Conservation (phyloP, 2,329 filamentous ascomycete species). For the Leptodontidium sp. region DNA sequence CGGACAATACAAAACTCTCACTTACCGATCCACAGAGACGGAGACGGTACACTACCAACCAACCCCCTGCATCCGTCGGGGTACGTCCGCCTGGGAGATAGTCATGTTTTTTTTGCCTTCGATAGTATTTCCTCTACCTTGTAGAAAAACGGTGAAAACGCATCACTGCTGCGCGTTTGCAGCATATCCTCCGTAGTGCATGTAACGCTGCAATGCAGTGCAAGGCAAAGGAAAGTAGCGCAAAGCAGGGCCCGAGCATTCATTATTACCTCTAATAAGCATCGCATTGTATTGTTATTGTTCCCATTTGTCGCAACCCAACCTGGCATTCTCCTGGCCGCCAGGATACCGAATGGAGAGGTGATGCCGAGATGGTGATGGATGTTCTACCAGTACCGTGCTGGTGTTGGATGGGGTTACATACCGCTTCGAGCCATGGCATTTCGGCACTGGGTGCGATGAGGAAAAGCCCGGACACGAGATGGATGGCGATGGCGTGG, state of each 20-base stretch:
- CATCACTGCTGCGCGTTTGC: constrained; percentile 2
- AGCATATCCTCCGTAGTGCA: constrained; percentile 16
- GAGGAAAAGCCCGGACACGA: neutral
- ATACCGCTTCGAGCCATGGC: constrained; percentile 16
- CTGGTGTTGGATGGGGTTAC: neutral
- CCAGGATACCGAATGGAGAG: neutral
- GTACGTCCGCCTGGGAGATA: neutral
- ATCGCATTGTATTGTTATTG: neutral
- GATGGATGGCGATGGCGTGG: too few species aligned
- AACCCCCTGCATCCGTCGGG: neutral
- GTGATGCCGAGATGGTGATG: neutral
- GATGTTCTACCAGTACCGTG: too few species aligned
- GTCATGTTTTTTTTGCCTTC: neutral
- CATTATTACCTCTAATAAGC: too few species aligned
- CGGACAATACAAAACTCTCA: neutral
- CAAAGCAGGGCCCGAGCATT: too few species aligned
- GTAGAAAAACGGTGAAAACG: neutral
- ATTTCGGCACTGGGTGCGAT: neutral
- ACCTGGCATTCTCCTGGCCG: neutral
- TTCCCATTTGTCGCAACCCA: neutral
- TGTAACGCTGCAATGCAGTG: constrained; percentile 8
- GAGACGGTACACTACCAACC: neutral
- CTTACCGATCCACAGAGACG: neutral
- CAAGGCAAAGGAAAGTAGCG: neutral
- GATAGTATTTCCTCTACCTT: neutral